Evolutionary conservation across 106 monocot species (phyloP), one percentile per base, ranked within the genome.

Genomic region (Apostasia ramifera): DNA sequence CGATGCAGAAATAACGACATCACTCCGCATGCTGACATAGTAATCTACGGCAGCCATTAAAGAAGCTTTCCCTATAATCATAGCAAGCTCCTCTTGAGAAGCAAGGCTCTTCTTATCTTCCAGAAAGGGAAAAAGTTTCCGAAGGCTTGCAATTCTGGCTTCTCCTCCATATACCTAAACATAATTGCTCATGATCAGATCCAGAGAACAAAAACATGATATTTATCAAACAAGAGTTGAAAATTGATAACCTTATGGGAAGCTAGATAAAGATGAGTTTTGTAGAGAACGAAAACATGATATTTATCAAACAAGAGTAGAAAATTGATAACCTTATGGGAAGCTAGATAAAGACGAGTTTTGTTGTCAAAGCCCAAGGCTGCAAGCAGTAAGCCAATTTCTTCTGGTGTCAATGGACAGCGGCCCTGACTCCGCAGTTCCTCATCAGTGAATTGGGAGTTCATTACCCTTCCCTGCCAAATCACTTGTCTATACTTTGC

Each of bases 401-500:
- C 88, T 82, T 95, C 95, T 8, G 95, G 91, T 57, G 95, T 95
- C 66, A 95, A 69, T 14, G 95, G 95, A 75, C 95, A 95, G 37
- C 91, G 80, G 47, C 91, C 95, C 70, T 77, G 75, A 59, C 75
- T 86, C 5, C 95, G 86, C 2, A 95, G 78, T 65, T 95, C 95
- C 67, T 82, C 86, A 72, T 95, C 88, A 15, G 91, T 91, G 74
- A 88, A 91, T 73, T 88, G 86, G 47, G 95, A 92, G 44, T 95
- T 95, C 38, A 84, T 69, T 15, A 95, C 95, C 67, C 95, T 82
- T 26, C 95, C 95, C 80, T 95, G 95, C 95, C 95, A 95, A 55
- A 95, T 81, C 37, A 82, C 86, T 66, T 95, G 91, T 76, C 95
- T 84, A 73, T 95, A 91, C 69, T 89, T 95, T 4, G 91, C 91